These are phyloP conservation scores for Epichloe elymi DNA, from an alignment of 2,329 filamentous ascomycete genomes.

Conservation along the genomic window DNA sequence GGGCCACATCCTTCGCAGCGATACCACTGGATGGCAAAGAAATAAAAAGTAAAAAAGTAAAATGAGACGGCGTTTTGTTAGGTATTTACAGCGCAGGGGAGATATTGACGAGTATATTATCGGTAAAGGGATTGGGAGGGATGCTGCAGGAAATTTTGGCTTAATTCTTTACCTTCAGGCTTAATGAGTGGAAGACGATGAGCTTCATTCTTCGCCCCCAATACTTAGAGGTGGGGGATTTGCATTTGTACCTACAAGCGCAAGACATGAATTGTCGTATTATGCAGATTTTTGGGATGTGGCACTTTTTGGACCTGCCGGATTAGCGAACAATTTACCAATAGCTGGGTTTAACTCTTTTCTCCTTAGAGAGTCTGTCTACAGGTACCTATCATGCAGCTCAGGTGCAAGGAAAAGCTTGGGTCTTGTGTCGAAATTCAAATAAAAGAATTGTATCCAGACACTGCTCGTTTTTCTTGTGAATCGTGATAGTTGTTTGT, in stretches of 20 bases:
- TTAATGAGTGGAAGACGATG: slow-evolving; percentile 3
- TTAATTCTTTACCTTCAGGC: neutral
- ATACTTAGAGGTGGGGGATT: slow-evolving; percentile 9
- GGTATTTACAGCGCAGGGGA: slow-evolving; percentile 5
- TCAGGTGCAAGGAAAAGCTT: no score
- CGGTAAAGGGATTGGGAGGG: slow-evolving; percentile 5
- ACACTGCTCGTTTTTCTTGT: no score
- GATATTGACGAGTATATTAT: slow-evolving; percentile 4
- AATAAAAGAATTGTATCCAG: no score
- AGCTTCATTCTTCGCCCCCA: slow-evolving; percentile 4
- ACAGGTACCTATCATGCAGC: no score
- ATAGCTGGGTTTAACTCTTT: neutral
- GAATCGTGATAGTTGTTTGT: no score
- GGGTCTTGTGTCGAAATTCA: no score
- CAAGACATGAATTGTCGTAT: slow-evolving; percentile 7
- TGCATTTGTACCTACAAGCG: slow-evolving; percentile 8
- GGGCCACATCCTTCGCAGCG: neutral
- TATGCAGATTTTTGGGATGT: slow-evolving; percentile 1
- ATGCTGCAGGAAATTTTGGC: slow-evolving; percentile 3
- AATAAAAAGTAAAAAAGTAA: neutral
- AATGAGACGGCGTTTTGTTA: slow-evolving; percentile 7
- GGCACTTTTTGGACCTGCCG: slow-evolving; percentile 7
- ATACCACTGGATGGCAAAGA: slow-evolving; percentile 2
- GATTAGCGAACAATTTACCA: slow-evolving; percentile 10
- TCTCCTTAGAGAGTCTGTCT: neutral